Conservation (phyloP, 2,329 filamentous ascomycete genomes). For the Calonectria hongkongensis region DNA sequence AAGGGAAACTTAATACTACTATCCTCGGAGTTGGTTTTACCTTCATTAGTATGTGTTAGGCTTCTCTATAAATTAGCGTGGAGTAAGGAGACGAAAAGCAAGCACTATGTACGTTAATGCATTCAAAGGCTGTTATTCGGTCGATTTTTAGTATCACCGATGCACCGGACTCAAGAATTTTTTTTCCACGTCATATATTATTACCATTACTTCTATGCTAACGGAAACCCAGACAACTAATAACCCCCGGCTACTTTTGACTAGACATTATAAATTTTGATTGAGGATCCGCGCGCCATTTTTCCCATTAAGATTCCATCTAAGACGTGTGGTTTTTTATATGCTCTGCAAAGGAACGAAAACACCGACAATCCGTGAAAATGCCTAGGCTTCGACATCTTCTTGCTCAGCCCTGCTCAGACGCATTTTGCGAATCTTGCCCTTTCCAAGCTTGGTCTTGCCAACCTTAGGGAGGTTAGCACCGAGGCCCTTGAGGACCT, state of each 20-base stretch:
- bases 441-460: slow-evolving; percentile 7
- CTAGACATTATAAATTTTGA: slow-evolving; percentile 13
- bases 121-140: too few species aligned
- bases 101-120: too few species aligned
- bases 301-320: slow-evolving; percentile 8
- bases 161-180: not conserved
- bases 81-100: not conserved
- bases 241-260: slow-evolving; percentile 13
- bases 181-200: slow-evolving; percentile 19
- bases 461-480: slow-evolving; percentile 3
- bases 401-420: not conserved
- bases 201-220: slow-evolving; percentile 8
- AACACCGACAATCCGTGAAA: not conserved
- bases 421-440: slow-evolving; percentile 9
- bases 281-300: slow-evolving; percentile 2
- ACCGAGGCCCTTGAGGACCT: not conserved
- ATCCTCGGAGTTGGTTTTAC: not conserved
- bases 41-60: not conserved
- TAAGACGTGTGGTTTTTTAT: slow-evolving; percentile 21
- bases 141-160: not conserved
- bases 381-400: not conserved
- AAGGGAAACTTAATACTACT: slow-evolving; percentile 9
- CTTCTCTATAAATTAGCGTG: not conserved
- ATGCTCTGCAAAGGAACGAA: slow-evolving; percentile 11
- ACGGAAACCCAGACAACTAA: slow-evolving; percentile 1